Percentiles rank a stretch among this genome's conserved stretches.
Conservation (phyloP, 2,329 filamentous ascomycete genomes). For the Endothia cerciana region DNA sequence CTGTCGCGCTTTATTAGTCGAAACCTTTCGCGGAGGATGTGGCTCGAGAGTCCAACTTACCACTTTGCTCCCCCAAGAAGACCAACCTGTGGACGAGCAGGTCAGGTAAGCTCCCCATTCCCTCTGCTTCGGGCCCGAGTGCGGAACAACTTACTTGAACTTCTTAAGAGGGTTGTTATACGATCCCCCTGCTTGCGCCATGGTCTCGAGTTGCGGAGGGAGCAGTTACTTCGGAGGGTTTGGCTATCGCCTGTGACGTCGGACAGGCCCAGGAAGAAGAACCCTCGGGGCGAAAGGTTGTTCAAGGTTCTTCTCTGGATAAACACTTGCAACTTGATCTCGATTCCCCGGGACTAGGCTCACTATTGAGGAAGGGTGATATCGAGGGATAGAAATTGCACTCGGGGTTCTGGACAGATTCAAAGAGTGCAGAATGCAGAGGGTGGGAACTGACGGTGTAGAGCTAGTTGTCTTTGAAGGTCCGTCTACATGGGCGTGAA, state of each 20-base stretch:
- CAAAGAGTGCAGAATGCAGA: background rate
- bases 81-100: conserved; percentile 68
- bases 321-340: background rate
- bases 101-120: conserved; percentile 24
- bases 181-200: conserved; percentile 82
- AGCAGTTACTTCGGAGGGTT: conserved; percentile 23
- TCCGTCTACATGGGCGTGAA: conserved; percentile 12
- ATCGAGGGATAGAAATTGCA: background rate
- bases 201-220: conserved; percentile 50
- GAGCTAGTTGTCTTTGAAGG: conserved; percentile 18
- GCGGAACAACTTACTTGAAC: conserved; percentile 75
- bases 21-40: conserved; percentile 1
- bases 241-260: conserved; percentile 6
- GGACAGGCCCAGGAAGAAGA: conserved; percentile 3
- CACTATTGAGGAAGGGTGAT: background rate
- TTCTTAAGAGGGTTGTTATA: conserved; percentile 99
- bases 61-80: conserved; percentile 97
- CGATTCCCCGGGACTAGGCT: background rate
- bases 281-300: background rate
- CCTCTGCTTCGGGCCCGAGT: background rate
- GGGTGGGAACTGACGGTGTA: conserved; percentile 20
- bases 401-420: conserved; percentile 19
- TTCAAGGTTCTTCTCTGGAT: background rate
- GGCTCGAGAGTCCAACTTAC: conserved; percentile 57
- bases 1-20: conserved; percentile 50